phyloP scores from a whole-genome alignment of 2,329 filamentous ascomycete species.

The Colletotrichum lupini region DNA sequence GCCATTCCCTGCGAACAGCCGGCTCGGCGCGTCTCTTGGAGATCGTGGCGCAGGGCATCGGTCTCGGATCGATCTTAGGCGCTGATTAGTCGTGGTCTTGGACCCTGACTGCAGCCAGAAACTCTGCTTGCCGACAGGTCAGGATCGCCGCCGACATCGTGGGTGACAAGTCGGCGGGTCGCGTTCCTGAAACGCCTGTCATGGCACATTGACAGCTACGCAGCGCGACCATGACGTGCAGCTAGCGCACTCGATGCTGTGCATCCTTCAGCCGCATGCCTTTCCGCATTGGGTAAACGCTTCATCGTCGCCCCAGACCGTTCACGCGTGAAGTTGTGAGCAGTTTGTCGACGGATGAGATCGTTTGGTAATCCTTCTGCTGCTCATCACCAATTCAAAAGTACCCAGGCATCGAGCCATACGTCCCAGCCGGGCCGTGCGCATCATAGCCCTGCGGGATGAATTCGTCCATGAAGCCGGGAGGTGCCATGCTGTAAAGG shows the following conservation, averaged over 20 bases:
- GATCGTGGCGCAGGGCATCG: background rate
- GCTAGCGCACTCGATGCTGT: background rate
- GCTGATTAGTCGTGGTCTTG: background rate
- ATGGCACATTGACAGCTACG: background rate
- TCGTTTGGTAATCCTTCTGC: background rate
- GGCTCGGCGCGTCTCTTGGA: background rate
- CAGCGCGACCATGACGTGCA: background rate
- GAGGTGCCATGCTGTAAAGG: constrained; percentile 14
- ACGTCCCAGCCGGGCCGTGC: background rate
- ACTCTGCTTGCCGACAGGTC: background rate
- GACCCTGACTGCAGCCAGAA: background rate
- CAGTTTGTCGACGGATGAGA: background rate
- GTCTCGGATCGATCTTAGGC: background rate
- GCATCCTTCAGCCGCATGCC: background rate
- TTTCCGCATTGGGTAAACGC: background rate
- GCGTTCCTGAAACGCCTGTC: background rate
- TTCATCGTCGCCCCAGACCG: background rate
- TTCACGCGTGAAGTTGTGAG: background rate
- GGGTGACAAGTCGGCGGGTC: background rate
- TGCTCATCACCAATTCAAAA: background rate
- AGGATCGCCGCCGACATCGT: background rate
- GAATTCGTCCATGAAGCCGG: constrained; percentile 19
- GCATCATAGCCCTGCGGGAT: constrained; percentile 1
- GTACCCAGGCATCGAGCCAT: constrained; percentile 8
- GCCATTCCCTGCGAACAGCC: background rate